Conservation (phyloP, 2,329 filamentous ascomycete genomes). For the Cladophialophora carrionii region DNA sequence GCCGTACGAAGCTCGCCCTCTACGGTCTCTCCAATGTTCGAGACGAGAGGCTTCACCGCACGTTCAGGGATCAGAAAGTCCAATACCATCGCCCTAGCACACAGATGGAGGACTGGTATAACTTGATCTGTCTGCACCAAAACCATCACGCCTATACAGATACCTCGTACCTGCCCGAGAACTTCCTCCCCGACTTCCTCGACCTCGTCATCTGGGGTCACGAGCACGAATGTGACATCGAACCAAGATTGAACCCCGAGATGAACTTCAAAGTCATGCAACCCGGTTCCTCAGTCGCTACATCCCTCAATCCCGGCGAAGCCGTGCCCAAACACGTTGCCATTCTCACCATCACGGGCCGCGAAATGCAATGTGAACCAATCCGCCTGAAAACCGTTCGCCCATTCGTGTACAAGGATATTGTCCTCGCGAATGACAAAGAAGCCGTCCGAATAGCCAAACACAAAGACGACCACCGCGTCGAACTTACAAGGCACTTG, state of each 20-base stretch:
- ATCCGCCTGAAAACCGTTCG: slow-evolving; percentile 85
- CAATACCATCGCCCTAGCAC: slow-evolving; percentile 85
- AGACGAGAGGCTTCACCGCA: slow-evolving; percentile 91
- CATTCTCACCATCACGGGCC: slow-evolving; percentile 80
- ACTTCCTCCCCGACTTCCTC: slow-evolving; percentile 86
- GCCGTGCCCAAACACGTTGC: slow-evolving; percentile 89
- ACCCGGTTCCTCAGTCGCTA: slow-evolving; percentile 93
- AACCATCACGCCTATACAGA: slow-evolving; percentile 92
- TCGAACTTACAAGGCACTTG: slow-evolving; percentile 75
- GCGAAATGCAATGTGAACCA: slow-evolving; percentile 76
- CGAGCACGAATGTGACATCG: slow-evolving; percentile 93
- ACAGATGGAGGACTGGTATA: slow-evolving; percentile 91
- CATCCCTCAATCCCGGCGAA: slow-evolving; percentile 86
- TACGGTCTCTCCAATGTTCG: slow-evolving; percentile 96
- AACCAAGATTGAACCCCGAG: slow-evolving; percentile 79
- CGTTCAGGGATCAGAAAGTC: slow-evolving; percentile 89
- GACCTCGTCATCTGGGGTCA: slow-evolving; percentile 96
- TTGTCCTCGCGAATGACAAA: slow-evolving; percentile 74
- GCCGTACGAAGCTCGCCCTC: slow-evolving; percentile 84
- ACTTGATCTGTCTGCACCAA: slow-evolving; percentile 90
- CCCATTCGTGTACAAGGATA: slow-evolving; percentile 85
- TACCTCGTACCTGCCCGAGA: slow-evolving; percentile 92
- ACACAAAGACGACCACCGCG: slow-evolving; percentile 79
- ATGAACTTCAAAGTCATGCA: slow-evolving; percentile 96
- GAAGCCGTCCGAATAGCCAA: slow-evolving; percentile 77